Base-by-base conservation (phyloP, 352 stramenopile species). In the Phytophthora syringae region DNA sequence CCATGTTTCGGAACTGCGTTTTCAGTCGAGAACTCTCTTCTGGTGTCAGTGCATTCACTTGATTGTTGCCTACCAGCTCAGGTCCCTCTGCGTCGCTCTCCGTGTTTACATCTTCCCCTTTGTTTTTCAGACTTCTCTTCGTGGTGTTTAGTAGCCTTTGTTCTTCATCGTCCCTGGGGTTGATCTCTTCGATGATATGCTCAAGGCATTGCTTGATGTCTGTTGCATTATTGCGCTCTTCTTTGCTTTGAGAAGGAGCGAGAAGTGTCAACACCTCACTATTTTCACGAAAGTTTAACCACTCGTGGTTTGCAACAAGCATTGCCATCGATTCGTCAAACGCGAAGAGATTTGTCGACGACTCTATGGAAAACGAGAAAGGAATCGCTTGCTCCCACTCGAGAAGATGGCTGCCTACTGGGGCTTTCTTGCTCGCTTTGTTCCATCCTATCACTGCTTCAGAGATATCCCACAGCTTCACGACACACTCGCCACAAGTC, bases 381-480 rank as follows among this genome's bases (percentile, higher is more conserved):
- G 70, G 65, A 11, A 83, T 71, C 9, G 71, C 67, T 1, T 61
- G 21, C 10, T 82, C 52, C 80, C 78, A 91, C 3, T 74, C 30
- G 0, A 36, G n/a, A 9, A 73, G 69, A 13, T 73, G 52, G 3
- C 16, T 25, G n/a, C 20, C 48, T 0, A 82, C 22, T 12, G 28
- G 11, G 5, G 39, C 15, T 16, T 34, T 11, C 21, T 27, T 51
- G 0, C 56, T 12, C 5, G 25, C 1, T 9, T 44, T 18, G 7
- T 43, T 18, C n/a, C 36, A 12, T 43, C 34, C 11, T 20, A 2
- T 27, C 16, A 50, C 42, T 32, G n/a, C 20, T 24, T 34, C 24
- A 3, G 54, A 45, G 11, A 88, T 36, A 39, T 72, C 27, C 79
- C 82, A 91, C 20, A 88, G 4, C 51, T 91, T 84, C 21, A 91